A percentile compares a stretch with the other conserved stretches of the same genome.
Evolutionary conservation across 169 alveolate genomes (phyloP).

Genomic region (Perkinsus chesapeaki): DNA sequence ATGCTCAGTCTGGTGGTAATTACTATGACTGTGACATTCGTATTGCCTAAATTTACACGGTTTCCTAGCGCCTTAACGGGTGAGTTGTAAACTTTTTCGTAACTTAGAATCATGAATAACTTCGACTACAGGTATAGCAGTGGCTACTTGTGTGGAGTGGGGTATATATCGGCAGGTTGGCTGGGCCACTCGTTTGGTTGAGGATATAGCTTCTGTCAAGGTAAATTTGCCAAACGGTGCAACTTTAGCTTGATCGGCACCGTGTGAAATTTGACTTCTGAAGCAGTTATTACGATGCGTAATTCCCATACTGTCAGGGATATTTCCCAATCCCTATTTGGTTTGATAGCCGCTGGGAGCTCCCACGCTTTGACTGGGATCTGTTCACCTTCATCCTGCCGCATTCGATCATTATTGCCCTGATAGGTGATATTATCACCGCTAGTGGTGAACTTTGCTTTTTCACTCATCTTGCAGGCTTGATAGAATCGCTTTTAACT

Average conservation of each 20-base stretch:
- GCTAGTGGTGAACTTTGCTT: neutral
- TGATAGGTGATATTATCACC: neutral
- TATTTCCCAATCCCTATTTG: neutral
- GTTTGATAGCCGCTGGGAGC: neutral
- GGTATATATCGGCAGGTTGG: neutral
- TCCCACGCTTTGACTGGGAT: neutral
- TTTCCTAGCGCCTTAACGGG: neutral
- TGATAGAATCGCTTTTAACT: conserved; percentile 10
- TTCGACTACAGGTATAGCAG: neutral
- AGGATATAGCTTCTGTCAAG: neutral
- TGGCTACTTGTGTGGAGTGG: neutral
- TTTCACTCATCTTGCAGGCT: neutral
- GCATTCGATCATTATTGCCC: neutral
- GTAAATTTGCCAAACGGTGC: neutral
- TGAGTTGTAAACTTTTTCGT: no score
- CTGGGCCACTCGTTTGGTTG: neutral
- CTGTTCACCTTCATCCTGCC: neutral
- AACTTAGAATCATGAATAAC: no score
- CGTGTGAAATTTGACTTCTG: no score
- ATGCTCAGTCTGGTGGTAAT: neutral
- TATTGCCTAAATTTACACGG: neutral
- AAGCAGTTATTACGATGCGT: no score
- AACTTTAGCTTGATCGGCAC: no score
- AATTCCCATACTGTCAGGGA: neutral
- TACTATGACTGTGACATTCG: neutral